Evolutionary conservation across 2,329 filamentous ascomycete species (phyloP), one percentile per base, ranked within the genome.

Genomic region (Podosphaera leucotricha): DNA sequence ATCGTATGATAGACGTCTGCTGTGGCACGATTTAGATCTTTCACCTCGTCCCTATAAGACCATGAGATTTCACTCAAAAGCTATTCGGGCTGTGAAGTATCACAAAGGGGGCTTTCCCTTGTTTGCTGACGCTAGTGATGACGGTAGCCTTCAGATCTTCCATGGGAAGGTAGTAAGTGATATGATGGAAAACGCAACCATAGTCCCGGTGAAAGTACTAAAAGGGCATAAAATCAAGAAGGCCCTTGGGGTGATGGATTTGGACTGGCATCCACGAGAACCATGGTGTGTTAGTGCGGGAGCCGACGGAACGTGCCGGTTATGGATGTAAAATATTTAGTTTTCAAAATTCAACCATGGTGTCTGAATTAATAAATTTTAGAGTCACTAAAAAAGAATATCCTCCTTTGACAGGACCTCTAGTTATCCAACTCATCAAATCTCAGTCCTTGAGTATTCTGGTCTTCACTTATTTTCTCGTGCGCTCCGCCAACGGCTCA

Each of bases 1-100:
- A 38, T 90, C 85, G 0, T 98, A 95, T 63, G 90, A 98, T 63
- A 77, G 86, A 51, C 77, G 87, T 40, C 68, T 98, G 2, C 69
- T 98, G 26, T 98, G 90, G 90, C 90, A 95, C 64, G 90, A 98
- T 62, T 70, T 95, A 44, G 90, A 98, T 53, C 73, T 98, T 30
- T 90, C 83, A 0, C 77, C 72, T 49, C 75, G 83, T 42, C 90
- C 90, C 0, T 95, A 92, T 68, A 94, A 94, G 68, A 95, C 87
- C 1, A 77, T 98, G 63, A 75, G 90, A 43, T 98, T 95, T 66
- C 90, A 98, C 64, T 66, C 74, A 48, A 82, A 92, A 61, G 90
- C 90, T 39, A 92, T 98, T 55, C 75, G 92, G 41, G 75, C 79
- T 11, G 90, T 94, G 45, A 77, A 75, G 53, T 98, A 81, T 62